Base-by-base conservation (phyloP, 2,329 filamentous ascomycete species). In the Sporothrix brasiliensis region DNA sequence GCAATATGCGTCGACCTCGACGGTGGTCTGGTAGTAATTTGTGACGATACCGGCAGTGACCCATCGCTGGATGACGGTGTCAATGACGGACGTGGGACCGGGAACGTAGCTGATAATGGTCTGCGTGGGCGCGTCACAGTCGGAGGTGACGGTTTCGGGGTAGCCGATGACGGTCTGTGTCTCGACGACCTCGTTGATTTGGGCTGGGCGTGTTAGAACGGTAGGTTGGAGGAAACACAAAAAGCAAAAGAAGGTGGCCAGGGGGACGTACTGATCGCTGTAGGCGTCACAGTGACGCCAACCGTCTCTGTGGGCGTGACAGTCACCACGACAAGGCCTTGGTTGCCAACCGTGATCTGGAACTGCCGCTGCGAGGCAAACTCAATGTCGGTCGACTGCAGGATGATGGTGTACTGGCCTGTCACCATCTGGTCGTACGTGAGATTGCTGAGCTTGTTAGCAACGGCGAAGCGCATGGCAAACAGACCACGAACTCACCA, bases 331-430 rank as follows among this genome's bases (percentile, higher is more conserved):
- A 72, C 73, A 1, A 71, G 68, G 3, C 73, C 71, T 13, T 74
- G 70, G 24, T 53, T 69, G 27, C 72, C 72, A 9, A 75, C 73
- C 3, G 70, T 74, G 10, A 76, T 63, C 5, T 68, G 60, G 67
- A 76, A 76, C 56, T 72, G 54, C 19, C 75, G 70, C 54, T 75
- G 63, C n/a, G 73, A 73, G 11, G 74, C 73, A 67, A 75, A 74
- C 19, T 74, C 69, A 65, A 71, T 63, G 30, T 73, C 73, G 49
- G 74, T 72, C 16, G 75, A 74, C 67, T 76, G 75, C 66, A 76
- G 72, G 34, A 76, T 70, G 68, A 76, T 74, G 30, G 72, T 73
- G 70, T 74, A 76, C 9, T 44, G 66, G 10, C 70, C 70, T 0
- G 68, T 68, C 27, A 60, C 49, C 68, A 72, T 67, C 21, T 70